phyloP scores from a whole-genome alignment of 2,329 filamentous ascomycete species.

The Aspergillus pseudoglaucus region DNA sequence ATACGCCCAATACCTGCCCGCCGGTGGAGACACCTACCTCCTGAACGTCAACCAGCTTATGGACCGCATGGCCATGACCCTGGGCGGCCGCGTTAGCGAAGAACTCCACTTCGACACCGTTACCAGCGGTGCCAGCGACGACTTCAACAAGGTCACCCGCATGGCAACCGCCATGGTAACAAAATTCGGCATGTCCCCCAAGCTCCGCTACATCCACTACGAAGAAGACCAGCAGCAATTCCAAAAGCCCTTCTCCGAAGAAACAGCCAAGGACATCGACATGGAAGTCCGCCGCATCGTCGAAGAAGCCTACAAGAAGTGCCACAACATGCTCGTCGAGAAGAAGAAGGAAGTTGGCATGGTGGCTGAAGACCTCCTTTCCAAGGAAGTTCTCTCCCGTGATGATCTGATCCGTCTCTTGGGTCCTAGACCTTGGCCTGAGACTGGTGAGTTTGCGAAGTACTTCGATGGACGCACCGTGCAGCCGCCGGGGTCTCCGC shows the following conservation, averaged over 20 bases:
- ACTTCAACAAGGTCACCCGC: conserved; percentile 96
- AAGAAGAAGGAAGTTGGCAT: conserved; percentile 86
- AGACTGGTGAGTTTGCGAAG: conserved; percentile 84
- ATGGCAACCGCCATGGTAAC: conserved; percentile 98
- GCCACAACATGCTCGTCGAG: conserved; percentile 70
- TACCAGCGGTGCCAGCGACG: conserved; percentile 88
- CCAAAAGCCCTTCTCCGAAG: conserved; percentile 92
- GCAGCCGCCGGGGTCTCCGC: conserved; percentile 41
- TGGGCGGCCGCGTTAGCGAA: conserved; percentile 90
- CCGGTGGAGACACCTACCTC: conserved; percentile 76
- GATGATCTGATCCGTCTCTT: conserved; percentile 90
- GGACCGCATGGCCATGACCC: conserved; percentile 99
- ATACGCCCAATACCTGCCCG: conserved; percentile 94
- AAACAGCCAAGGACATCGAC: conserved; percentile 89
- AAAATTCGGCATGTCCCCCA: conserved; percentile 97
- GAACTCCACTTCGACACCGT: conserved; percentile 96
- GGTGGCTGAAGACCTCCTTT: conserved; percentile 85
- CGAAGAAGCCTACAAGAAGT: conserved; percentile 86
- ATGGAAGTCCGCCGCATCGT: conserved; percentile 85
- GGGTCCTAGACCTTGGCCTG: conserved; percentile 75
- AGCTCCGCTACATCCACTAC: conserved; percentile 89
- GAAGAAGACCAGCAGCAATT: conserved; percentile 68
- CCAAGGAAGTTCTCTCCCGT: conserved; percentile 82
- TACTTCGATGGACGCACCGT: conserved; percentile 66
- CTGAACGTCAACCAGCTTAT: conserved; percentile 95